Conservation (phyloP, 202 grass and related monocot genomes). For the Eragrostis tef region DNA sequence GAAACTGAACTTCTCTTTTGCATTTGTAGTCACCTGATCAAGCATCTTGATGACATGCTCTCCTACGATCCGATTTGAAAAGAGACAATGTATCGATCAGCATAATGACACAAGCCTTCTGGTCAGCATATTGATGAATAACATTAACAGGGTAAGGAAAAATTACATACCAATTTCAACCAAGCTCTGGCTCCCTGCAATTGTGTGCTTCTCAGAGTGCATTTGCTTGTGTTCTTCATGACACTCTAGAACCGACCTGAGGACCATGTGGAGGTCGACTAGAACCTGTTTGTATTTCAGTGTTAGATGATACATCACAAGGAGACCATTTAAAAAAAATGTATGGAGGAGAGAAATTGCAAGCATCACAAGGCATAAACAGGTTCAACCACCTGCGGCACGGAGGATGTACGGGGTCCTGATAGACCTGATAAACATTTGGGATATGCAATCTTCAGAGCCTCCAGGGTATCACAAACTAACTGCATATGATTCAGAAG, state of each 20-base stretch:
- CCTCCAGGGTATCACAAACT: conserved; percentile 46
- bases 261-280: conserved; percentile 38
- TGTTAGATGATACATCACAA: neutral
- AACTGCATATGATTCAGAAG: conserved; percentile 39
- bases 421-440: conserved; percentile 49
- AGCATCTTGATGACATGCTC: conserved; percentile 39
- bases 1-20: conserved; percentile 46
- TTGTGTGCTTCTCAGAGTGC: conserved; percentile 38
- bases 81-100: neutral
- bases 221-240: neutral
- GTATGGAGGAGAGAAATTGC: neutral
- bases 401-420: conserved; percentile 11
- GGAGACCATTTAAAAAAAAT: no score
- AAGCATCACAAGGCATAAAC: neutral
- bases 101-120: neutral
- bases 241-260: conserved; percentile 47
- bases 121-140: neutral
- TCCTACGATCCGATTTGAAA: conserved; percentile 39
- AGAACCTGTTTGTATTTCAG: conserved; percentile 41
- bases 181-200: conserved; percentile 33
- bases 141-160: neutral
- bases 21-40: conserved; percentile 42
- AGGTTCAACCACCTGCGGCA: conserved; percentile 35
- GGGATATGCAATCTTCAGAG: conserved; percentile 46
- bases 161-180: conserved; percentile 51